These are phyloP conservation scores for Chrysanthemum makinoi DNA, from an alignment of 129 eudicot species.

Conservation along the genomic window DNA sequence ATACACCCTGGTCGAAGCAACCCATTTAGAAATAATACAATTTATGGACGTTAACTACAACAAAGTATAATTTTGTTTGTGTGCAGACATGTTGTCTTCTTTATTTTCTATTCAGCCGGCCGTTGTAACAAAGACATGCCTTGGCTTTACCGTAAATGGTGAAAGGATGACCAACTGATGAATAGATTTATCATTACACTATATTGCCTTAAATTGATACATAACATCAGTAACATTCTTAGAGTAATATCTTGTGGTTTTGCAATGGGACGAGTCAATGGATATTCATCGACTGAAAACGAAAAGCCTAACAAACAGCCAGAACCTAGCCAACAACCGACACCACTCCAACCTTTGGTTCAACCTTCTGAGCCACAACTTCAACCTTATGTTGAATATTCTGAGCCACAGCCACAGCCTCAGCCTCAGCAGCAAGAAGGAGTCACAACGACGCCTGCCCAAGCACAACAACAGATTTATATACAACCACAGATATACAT, in stretches of 20 bases:
- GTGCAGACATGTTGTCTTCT: not conserved
- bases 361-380: not conserved
- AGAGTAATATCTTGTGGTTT: not conserved
- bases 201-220: no score
- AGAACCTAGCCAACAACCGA: not conserved
- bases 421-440: not conserved
- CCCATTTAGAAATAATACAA: no score
- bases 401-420: slow-evolving; percentile 7
- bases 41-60: no score
- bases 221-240: not conserved
- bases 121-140: not conserved
- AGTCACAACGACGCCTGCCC: not conserved
- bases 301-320: slow-evolving; percentile 16
- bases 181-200: not conserved
- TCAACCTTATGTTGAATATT: not conserved
- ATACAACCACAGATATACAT: not conserved
- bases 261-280: slow-evolving; percentile 23
- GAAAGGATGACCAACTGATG: not conserved
- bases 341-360: slow-evolving; percentile 8
- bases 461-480: no score
- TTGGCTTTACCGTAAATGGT: not conserved
- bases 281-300: not conserved
- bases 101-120: slow-evolving; percentile 14
- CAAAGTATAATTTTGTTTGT: no score
- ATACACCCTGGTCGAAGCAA: no score